A percentile compares a stretch with the other conserved stretches of the same genome.
Conservation (phyloP, 441 rosid genomes). For the Erodium moschatum region DNA sequence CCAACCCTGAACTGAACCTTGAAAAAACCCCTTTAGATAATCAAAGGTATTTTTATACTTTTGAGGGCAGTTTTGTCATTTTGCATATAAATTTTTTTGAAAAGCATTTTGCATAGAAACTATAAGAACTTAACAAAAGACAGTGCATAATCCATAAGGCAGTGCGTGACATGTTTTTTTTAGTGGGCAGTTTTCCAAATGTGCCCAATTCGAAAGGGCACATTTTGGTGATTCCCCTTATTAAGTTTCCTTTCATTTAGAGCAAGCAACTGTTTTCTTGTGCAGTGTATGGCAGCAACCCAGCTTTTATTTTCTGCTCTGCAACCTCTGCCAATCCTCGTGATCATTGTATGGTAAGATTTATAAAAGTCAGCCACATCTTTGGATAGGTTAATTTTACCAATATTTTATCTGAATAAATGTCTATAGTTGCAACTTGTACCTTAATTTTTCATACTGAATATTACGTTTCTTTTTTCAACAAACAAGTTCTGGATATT, state of each 20-base stretch:
- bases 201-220: too few relatives aligned
- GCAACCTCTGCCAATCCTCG: constrained; percentile 95
- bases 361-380: constrained; percentile 15
- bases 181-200: too few relatives aligned
- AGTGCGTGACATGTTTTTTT: too few relatives aligned
- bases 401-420: neutral
- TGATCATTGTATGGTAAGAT: constrained; percentile 86
- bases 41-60: too few relatives aligned
- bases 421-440: neutral
- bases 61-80: too few relatives aligned
- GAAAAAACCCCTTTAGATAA: too few relatives aligned
- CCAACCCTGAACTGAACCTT: too few relatives aligned
- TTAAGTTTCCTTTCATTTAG: constrained; percentile 12
- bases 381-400: constrained; percentile 9
- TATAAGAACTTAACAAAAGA: too few relatives aligned
- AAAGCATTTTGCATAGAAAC: too few relatives aligned
- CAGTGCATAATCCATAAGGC: too few relatives aligned
- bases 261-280: constrained; percentile 20
- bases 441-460: neutral
- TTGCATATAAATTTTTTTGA: too few relatives aligned
- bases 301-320: constrained; percentile 76
- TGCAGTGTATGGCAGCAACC: constrained; percentile 75
- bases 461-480: neutral
- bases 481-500: neutral
- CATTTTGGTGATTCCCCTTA: too few relatives aligned